phyloP scores from a whole-genome alignment of 2,329 filamentous ascomycete species.

The Penicillium capsulatum region DNA sequence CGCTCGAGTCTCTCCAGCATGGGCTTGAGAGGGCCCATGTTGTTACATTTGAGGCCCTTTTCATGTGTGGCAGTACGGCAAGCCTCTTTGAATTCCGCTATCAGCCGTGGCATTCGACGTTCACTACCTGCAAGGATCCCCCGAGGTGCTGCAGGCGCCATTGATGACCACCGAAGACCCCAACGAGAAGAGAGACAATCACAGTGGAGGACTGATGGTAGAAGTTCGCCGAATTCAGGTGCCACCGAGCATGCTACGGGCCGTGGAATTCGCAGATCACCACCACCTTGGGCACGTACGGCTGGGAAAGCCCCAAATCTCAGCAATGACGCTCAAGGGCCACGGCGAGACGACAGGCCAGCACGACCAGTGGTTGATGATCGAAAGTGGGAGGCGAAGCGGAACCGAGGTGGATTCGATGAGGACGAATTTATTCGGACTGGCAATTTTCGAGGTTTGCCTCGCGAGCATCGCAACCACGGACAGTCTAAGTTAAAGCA shows the following conservation, averaged over 20 bases:
- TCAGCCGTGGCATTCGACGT: slow-evolving; percentile 61
- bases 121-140: slow-evolving; percentile 23
- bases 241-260: too few species aligned
- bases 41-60: neutral
- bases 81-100: slow-evolving; percentile 63
- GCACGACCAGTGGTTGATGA: neutral
- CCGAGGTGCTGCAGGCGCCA: slow-evolving; percentile 1
- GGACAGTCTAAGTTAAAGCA: slow-evolving; percentile 4
- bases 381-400: neutral
- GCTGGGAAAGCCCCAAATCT: neutral
- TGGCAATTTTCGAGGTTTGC: slow-evolving; percentile 28
- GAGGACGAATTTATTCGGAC: slow-evolving; percentile 31
- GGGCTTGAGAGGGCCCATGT: too few species aligned
- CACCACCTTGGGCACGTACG: neutral
- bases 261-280: neutral
- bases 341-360: neutral
- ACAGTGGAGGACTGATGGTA: neutral
- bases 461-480: slow-evolving; percentile 19
- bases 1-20: too few species aligned
- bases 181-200: slow-evolving; percentile 6
- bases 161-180: slow-evolving; percentile 1
- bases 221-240: neutral
- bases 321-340: neutral
- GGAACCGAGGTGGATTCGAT: slow-evolving; percentile 19
- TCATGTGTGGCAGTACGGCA: slow-evolving; percentile 32